Evolutionary conservation across 2,329 filamentous ascomycete species (phyloP).

Genomic region (Arthrinium puccinioides): DNA sequence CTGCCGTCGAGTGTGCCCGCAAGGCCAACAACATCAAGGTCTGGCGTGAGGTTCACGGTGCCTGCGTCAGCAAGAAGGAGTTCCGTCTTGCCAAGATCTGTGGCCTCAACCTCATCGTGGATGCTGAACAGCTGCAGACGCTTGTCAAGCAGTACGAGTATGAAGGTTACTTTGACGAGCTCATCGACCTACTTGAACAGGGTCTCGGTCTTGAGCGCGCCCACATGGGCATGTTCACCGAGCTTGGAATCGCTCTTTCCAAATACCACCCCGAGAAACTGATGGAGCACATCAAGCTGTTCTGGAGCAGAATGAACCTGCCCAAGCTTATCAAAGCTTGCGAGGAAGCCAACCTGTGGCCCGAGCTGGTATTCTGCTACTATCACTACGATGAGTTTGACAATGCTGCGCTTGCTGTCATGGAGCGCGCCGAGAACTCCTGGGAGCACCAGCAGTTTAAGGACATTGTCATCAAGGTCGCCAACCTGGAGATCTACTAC

Average conservation of each 20-base stretch:
- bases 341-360: conserved; percentile 94
- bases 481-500: conserved; percentile 99
- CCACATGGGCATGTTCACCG: conserved; percentile 97
- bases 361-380: conserved; percentile 95
- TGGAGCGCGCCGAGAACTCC: conserved; percentile 93
- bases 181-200: conserved; percentile 89
- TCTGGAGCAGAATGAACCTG: conserved; percentile 97
- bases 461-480: conserved; percentile 95
- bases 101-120: conserved; percentile 94
- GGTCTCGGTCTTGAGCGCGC: conserved; percentile 86
- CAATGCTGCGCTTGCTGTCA: conserved; percentile 93
- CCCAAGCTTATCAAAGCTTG: conserved; percentile 92
- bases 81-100: conserved; percentile 98
- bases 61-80: conserved; percentile 95
- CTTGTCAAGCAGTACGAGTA: conserved; percentile 95
- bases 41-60: conserved; percentile 97
- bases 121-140: conserved; percentile 88
- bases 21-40: conserved; percentile 99
- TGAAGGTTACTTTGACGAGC: conserved; percentile 97
- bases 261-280: conserved; percentile 93
- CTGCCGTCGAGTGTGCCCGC: conserved; percentile 91
- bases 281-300: conserved; percentile 98
- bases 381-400: conserved; percentile 98
- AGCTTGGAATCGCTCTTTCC: conserved; percentile 82
- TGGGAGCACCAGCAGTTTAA: conserved; percentile 99